Base-by-base conservation (phyloP, 1,284 basidiomycete genomes). In the Bondarzewia mesenterica region DNA sequence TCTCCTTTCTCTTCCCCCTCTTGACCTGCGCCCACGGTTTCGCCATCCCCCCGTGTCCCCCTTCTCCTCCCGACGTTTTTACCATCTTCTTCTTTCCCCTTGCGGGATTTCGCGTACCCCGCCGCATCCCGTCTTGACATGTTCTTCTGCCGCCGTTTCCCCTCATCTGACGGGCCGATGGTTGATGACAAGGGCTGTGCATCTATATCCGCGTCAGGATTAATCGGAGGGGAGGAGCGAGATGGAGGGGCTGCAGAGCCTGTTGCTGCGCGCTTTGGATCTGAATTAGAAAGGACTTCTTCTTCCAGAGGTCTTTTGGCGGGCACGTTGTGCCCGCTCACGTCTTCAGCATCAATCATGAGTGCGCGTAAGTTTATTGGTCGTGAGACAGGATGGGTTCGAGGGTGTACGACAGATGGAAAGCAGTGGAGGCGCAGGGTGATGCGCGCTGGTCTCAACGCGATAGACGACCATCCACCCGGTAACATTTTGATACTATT, bases 41-140 rank as follows among this genome's bases (percentile, higher is more conserved):
- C 32, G 42, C 32, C 25, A 25, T 46, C 32, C 27, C 45, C 20
- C 59, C 57, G 4, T 14, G 63, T 58, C 2, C 65, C 66, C 22
- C 64, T 51, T 10, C 38, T 32, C 32, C 67, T 60, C 3, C 50
- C 53, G 12, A 52, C 47, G 42, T 63, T 58, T 44, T 58, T 63
- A 7, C 41, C 44, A 45, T 57, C 55, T 54, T 64, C 67, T 22
- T 58, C 66, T 26, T 68, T 66, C 42, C 57, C 58, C 45, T 57
- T 58, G 36, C 60, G 57, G 22, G 56, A 57, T 29, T 58, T 62
- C 6, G 53, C 32, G 26, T 45, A 54, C 32, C 53, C 51, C 4
- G 48, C 48, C 7, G 53, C 43, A n/a, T 54, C 53, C 18, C 52
- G 53, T 47, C 48, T 35, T 23, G 39, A 42, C 18, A 20, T 20